Evolutionary conservation across 441 rosid genomes (phyloP).

Genomic region (Adansonia madagascariensis): DNA sequence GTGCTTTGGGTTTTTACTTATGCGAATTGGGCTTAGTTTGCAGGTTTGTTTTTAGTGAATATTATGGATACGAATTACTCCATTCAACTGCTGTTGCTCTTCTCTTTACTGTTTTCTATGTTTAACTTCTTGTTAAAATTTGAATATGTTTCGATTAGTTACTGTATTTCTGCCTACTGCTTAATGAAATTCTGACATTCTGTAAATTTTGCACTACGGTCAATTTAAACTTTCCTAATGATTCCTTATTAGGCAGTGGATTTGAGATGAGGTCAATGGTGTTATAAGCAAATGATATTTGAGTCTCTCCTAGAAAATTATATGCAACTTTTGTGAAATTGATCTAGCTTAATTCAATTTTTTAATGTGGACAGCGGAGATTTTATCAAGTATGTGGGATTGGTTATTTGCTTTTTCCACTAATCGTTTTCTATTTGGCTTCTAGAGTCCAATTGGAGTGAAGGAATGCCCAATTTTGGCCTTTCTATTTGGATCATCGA

Average conservation of each 20-base stretch:
- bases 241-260: not conserved
- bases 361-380: not conserved
- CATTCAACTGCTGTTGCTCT: slow-evolving; percentile 16
- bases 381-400: not conserved
- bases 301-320: not conserved
- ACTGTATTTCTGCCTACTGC: slow-evolving; percentile 19
- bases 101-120: slow-evolving; percentile 23
- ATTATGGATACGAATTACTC: slow-evolving; percentile 21
- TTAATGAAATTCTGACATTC: slow-evolving; percentile 21
- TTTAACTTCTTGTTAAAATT: slow-evolving; percentile 30
- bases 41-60: slow-evolving; percentile 18
- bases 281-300: not conserved
- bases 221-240: not conserved
- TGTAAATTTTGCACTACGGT: slow-evolving; percentile 20
- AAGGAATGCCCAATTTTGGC: not conserved
- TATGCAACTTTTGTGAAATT: not conserved
- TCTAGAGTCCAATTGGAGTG: not conserved
- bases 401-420: not conserved
- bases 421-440: not conserved
- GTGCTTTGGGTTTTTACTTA: slow-evolving; percentile 14
- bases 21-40: slow-evolving; percentile 20
- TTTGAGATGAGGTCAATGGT: not conserved
- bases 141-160: slow-evolving; percentile 23
- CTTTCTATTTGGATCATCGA: not conserved
- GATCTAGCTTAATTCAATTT: not conserved